These are phyloP conservation scores for Plasmodium inui DNA, from an alignment of 169 alveolate species.

Conservation along the genomic window DNA sequence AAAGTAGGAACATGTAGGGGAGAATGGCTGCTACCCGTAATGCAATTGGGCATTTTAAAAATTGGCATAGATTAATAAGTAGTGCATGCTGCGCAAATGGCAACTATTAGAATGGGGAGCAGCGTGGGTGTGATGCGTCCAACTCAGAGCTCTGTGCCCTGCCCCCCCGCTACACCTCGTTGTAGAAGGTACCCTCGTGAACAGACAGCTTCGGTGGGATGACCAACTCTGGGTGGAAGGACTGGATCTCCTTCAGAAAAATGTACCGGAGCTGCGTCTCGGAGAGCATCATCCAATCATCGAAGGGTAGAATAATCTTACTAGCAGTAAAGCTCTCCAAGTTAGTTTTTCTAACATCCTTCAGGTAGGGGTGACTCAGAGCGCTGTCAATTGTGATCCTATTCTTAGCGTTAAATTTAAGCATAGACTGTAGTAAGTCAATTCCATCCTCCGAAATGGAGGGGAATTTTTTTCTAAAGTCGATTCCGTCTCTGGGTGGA, in stretches of 20 bases:
- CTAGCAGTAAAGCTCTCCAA: slow-evolving; percentile 63
- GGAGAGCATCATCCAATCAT: slow-evolving; percentile 92
- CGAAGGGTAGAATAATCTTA: slow-evolving; percentile 88
- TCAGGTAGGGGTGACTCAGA: slow-evolving; percentile 93
- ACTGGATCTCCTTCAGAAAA: slow-evolving; percentile 84
- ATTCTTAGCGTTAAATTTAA: slow-evolving; percentile 92
- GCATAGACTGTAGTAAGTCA: slow-evolving; percentile 93
- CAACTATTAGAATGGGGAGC: background rate
- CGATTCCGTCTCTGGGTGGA: slow-evolving; percentile 84
- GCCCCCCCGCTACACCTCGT: background rate
- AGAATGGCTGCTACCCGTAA: background rate
- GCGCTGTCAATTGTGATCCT: slow-evolving; percentile 94
- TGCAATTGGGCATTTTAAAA: background rate
- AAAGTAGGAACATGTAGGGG: background rate
- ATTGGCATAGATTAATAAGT: background rate
- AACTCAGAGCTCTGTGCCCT: background rate
- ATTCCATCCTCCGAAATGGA: slow-evolving; percentile 92
- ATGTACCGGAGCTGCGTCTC: slow-evolving; percentile 91
- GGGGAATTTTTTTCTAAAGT: slow-evolving; percentile 85
- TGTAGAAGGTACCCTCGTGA: slow-evolving; percentile 47
- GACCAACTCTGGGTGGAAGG: slow-evolving; percentile 88
- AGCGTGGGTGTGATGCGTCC: background rate
- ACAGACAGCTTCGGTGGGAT: slow-evolving; percentile 82
- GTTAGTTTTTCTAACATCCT: slow-evolving; percentile 86
- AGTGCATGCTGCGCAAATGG: background rate